Evolutionary conservation across 2,329 filamentous ascomycete species (phyloP), one percentile per base, ranked within the genome.

Genomic region (Ophiostoma sp.): DNA sequence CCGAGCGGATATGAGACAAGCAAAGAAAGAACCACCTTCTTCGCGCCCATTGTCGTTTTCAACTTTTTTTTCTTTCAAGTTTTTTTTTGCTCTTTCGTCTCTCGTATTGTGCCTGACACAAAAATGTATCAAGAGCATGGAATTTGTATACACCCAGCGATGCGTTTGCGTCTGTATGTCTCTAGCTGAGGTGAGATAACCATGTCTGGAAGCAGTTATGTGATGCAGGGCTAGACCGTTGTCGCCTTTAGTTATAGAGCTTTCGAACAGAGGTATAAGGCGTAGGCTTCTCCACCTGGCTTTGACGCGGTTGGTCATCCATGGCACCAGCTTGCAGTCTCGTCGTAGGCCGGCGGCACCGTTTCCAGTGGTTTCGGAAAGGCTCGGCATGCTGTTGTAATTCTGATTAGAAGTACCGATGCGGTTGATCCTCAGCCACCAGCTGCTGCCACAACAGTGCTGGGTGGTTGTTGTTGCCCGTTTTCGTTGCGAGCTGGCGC

Each of bases 391-490:
- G 58, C 49, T 49, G 58, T 16, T 12, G 36, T n/a, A 40, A 8
- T 18, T 38, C 27, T 60, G 2, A 40, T 63, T n/a, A 18, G 40
- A 42, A 63, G 16, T 9, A 63, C 40, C 11, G 7, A 40, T 18
- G 6, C 16, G 42, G 60, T 11, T 38, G 16, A 41, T 41, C 2
- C 36, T 71, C 70, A 71, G 42, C 70, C 70, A 16, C 65, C 70
- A 4, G 68, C 70, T 11, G 67, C 69, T 1, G 70, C 64, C 1
- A 68, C 60, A 8, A 65, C 68, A 16, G 62, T 42, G 4, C 38
- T 45, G 5, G 69, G 18, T 2, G 76, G 75, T 40, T 73, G 74
- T 71, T 75, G 74, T 69, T 77, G 77, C 5, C 44, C 52, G 1
- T 60, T 36, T 75, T 71, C 72, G 74, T 27, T 38, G 64, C 40